Conservation (phyloP, 257 asterid genomes). For the Solanum commersonii region DNA sequence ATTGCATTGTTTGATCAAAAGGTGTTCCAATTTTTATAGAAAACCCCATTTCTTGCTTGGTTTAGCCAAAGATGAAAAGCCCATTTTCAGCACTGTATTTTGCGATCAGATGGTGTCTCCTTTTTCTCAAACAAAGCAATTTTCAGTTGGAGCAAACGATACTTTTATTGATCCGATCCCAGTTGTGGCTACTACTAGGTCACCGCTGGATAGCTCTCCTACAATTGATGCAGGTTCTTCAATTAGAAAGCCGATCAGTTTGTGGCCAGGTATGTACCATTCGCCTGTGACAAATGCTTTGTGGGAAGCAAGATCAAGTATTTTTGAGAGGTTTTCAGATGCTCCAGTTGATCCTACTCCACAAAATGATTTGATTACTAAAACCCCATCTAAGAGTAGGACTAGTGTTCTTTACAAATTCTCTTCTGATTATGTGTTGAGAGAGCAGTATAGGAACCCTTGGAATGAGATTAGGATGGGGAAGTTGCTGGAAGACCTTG, state of each 20-base stretch:
- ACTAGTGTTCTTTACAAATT: slow-evolving; percentile 57
- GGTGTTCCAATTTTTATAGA: slow-evolving; percentile 7
- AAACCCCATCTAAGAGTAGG: slow-evolving; percentile 58
- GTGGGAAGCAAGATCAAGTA: slow-evolving; percentile 80
- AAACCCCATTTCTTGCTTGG: slow-evolving; percentile 23
- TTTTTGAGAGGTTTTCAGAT: slow-evolving; percentile 35
- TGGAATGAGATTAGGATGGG: slow-evolving; percentile 89
- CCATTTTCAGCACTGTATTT: neutral
- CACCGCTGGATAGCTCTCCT: slow-evolving; percentile 6
- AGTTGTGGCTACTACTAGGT: slow-evolving; percentile 16
- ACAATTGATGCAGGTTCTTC: slow-evolving; percentile 81
- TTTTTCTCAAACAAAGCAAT: slow-evolving; percentile 22
- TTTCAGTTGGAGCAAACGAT: slow-evolving; percentile 29
- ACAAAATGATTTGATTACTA: slow-evolving; percentile 36
- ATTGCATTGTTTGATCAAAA: neutral
- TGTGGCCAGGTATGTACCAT: slow-evolving; percentile 93
- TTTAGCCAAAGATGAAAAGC: neutral
- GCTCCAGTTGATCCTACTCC: slow-evolving; percentile 18
- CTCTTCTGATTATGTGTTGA: slow-evolving; percentile 61
- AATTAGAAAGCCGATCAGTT: slow-evolving; percentile 67
- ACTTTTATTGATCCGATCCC: slow-evolving; percentile 4
- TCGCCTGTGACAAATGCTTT: slow-evolving; percentile 89
- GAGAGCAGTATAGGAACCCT: slow-evolving; percentile 89
- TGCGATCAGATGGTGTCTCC: neutral
- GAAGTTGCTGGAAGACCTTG: slow-evolving; percentile 93